Base-by-base conservation (phyloP, 2,329 filamentous ascomycete genomes). In the Colletotrichum shisoi region DNA sequence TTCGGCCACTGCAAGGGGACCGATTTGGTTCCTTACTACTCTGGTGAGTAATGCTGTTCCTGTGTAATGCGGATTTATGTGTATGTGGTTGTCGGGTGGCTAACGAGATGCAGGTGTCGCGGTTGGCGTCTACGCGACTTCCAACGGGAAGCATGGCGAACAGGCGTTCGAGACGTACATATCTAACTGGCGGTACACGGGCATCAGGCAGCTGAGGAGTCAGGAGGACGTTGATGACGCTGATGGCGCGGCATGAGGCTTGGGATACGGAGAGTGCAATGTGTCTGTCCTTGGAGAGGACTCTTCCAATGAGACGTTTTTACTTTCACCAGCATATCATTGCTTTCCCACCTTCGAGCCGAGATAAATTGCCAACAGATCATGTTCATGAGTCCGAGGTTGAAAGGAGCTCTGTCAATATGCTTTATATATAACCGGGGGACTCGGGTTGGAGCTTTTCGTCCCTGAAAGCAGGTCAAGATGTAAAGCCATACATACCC, bases 21-120 rank as follows among this genome's bases (percentile, higher is more conserved):
- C 1, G 66, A 70, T 2, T 15, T 71, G 39, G 62, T 71, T 3
- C 70, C 69, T 0, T 71, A 71, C 37, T 71, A 69, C 51, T 71
- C 69, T 37, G 69, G 70, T 69, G 46, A 3, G 58, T 45, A 1
- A 19, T 27, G 21, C 3, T 11, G 15, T 4, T 40, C 49, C 5
- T 67, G 58, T 61, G 78, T 76, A 45, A 37, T n/a, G n/a, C 7
- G 15, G 5, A 15, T 3, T 1, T 21, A 11, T 3, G 8, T 9
- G 8, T 34, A 7, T 34, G 31, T 9, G 31, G 1, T 0, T 3
- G 3, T 4, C 5, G 15, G 3, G n/a, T 17, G 1, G 15, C 51
- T 57, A 52, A 49, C 45, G 4, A 8, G 15, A 3, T 19, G 1
- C 24, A 70, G 63, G 67, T 51, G 42, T 62, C 3, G 57, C 54